Base-by-base conservation (phyloP, 768 basidiomycete genomes). In the Cystofilobasidium capitatum region DNA sequence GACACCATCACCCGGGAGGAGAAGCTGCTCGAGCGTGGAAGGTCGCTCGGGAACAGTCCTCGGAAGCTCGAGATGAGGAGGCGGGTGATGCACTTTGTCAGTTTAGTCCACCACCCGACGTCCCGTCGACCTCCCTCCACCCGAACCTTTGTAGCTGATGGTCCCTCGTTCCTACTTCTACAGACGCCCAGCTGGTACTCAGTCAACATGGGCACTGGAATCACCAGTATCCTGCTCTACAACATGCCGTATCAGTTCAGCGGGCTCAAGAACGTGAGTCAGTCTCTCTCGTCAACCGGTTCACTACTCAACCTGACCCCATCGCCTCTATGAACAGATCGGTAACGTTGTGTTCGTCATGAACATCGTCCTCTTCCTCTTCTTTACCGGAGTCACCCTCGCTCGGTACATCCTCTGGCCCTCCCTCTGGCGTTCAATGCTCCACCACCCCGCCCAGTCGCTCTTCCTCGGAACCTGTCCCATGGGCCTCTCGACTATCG, bases 401-500 rank as follows among this genome's bases (percentile, higher is more conserved):
- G 77, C 79, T 4, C 82, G 85, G 62, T 87, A 86, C 74, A 76
- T 77, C 58, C 69, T 81, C 37, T 84, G 82, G 69, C 84, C 84
- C 0, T 79, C 79, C 39, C 79, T 83, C 58, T 84, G 83, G 82
- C 70, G 71, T 0, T 73, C 75, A 7, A 83, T 85, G 77, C 66
- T 84, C 33, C 76, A 70, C 2, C 81, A 84, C 69, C 82, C 83
- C 6, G 76, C 77, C 4, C 81, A 83, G 64, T 81, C 82, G 69
- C 78, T 84, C 40, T 85, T 78, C 70, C 76, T 82, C 3, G 79
- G 80, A 1, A 70, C 70, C 16, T 61, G 80, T 78, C 70, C 84
- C 85, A 87, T 86, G 85, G 85, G 81, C 17, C 80, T 78, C 6
- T 79, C 82, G 2, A 86, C 86, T 0, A 74, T 87, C 39, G 81